A percentile compares a stretch with the other conserved stretches of the same genome.
Evolutionary conservation across 768 basidiomycete genomes (phyloP).

Genomic region (Hericium erinaceus): DNA sequence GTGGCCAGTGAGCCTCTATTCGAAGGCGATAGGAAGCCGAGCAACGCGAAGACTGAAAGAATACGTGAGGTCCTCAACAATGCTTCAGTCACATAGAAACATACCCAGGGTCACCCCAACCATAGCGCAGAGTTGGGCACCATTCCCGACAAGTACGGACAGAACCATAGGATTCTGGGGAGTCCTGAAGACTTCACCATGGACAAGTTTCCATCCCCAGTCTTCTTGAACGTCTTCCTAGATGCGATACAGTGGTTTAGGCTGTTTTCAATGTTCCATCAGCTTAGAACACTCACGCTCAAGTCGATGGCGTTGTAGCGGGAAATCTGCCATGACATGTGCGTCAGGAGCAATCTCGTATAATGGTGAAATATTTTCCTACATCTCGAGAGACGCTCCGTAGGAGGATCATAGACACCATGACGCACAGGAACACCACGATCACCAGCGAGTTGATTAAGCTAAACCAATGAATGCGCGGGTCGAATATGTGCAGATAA

Average conservation of each 20-base stretch:
- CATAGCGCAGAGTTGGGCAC: constrained; percentile 81
- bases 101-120: constrained; percentile 75
- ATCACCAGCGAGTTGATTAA: constrained; percentile 90
- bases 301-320: constrained; percentile 95
- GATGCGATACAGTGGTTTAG: not conserved
- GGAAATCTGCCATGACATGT: constrained; percentile 44
- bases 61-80: not conserved
- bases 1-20: constrained; percentile 93
- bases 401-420: constrained; percentile 88
- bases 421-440: constrained; percentile 80
- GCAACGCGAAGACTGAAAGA: constrained; percentile 69
- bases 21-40: constrained; percentile 92
- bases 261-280: not conserved
- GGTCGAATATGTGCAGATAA: constrained; percentile 90
- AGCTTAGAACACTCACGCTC: constrained; percentile 42
- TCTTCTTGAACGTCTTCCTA: constrained; percentile 97
- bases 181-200: constrained; percentile 90
- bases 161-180: constrained; percentile 71
- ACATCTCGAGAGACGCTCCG: constrained; percentile 87
- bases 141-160: constrained; percentile 86
- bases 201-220: constrained; percentile 96
- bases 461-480: constrained; percentile 94
- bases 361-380: constrained; percentile 17
- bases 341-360: not conserved
- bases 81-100: constrained; percentile 2